Evolutionary conservation across 192 early-diverging fungal genomes (phyloP).

Genomic region (Gigaspora rosea): DNA sequence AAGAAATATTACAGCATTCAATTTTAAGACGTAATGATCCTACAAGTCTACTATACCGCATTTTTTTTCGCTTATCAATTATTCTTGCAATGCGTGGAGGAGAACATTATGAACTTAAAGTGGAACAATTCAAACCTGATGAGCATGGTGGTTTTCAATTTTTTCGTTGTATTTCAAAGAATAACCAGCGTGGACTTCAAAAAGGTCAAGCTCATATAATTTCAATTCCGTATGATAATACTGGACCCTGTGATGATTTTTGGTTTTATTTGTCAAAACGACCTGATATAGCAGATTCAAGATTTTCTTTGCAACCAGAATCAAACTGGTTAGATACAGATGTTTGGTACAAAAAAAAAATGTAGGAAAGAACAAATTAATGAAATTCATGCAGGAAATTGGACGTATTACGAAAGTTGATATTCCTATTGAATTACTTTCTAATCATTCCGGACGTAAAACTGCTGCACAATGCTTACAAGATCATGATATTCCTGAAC

Average conservation of each 20-base stretch:
- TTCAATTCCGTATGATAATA: neutral
- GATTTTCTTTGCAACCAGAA: constrained; percentile 8
- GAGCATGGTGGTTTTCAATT: neutral
- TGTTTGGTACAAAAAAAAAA: constrained; percentile 10
- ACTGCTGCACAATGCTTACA: neutral
- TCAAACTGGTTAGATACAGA: neutral
- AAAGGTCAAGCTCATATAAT: neutral
- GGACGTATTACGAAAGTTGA: neutral
- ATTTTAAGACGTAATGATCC: neutral
- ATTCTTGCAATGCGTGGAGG: neutral
- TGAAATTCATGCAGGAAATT: constrained; percentile 19
- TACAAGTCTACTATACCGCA: neutral
- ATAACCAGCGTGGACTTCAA: no score
- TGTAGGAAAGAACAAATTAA: neutral
- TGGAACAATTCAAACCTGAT: neutral
- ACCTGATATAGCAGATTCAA: neutral
- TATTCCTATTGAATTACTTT: neutral
- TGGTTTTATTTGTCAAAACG: constrained; percentile 3
- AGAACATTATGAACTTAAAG: neutral
- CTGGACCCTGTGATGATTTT: neutral
- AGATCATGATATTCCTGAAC: neutral
- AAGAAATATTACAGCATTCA: neutral
- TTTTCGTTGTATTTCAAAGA: neutral
- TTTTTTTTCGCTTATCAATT: constrained; percentile 7
- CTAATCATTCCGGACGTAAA: constrained; percentile 13